Conservation (phyloP, 164 flowering plant species). For the Piper longum region DNA sequence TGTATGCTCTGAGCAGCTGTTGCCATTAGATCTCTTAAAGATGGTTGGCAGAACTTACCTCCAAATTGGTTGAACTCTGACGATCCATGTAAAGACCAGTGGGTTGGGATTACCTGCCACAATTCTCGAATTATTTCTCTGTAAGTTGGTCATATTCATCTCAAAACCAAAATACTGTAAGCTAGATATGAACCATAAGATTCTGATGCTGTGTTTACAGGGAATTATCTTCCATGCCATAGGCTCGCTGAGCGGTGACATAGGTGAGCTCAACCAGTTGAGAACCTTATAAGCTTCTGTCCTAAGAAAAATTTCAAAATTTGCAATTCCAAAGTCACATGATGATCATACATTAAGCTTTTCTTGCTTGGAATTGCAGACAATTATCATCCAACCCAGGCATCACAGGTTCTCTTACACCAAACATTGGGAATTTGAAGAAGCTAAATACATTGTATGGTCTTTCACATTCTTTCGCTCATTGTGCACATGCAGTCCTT, state of each 20-base stretch:
- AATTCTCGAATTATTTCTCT: slow-evolving; percentile 50
- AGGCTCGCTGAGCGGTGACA: slow-evolving; percentile 62
- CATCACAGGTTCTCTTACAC: slow-evolving; percentile 55
- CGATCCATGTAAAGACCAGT: slow-evolving; percentile 60
- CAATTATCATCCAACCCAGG: slow-evolving; percentile 68
- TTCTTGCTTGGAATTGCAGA: slow-evolving; percentile 23
- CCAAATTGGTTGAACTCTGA: slow-evolving; percentile 62
- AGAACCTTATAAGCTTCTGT: slow-evolving; percentile 48
- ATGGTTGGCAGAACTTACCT: slow-evolving; percentile 53
- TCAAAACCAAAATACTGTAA: background rate
- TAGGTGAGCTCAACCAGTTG: slow-evolving; percentile 62
- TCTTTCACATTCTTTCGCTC: background rate
- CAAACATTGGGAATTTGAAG: slow-evolving; percentile 48
- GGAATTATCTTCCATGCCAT: slow-evolving; percentile 57
- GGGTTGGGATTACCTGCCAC: slow-evolving; percentile 84
- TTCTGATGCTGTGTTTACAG: slow-evolving; percentile 19
- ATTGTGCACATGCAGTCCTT: background rate
- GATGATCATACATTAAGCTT: background rate
- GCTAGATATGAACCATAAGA: background rate
- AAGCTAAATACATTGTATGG: slow-evolving; percentile 63
- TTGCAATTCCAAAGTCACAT: background rate
- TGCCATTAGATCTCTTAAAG: slow-evolving; percentile 37
- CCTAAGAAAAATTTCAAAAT: background rate
- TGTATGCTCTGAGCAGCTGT: slow-evolving; percentile 25
- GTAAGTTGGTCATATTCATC: slow-evolving; percentile 23